A percentile compares a stretch with the other conserved stretches of the same genome.
Conservation (phyloP, 2,329 filamentous ascomycete genomes). For the Colletotrichum higginsianum region DNA sequence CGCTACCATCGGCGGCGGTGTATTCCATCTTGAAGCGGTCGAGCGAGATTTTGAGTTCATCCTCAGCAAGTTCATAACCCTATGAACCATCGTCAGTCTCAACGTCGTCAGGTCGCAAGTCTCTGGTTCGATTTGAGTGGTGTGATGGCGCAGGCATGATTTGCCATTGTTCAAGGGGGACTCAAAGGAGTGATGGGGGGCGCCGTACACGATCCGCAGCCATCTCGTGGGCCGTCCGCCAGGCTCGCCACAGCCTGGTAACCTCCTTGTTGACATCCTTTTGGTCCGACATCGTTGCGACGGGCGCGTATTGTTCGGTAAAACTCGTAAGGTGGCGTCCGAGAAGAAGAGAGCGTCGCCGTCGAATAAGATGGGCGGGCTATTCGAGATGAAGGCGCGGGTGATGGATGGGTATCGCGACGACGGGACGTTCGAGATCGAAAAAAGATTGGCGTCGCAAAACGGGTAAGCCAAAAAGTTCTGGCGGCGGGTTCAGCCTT, state of each 20-base stretch:
- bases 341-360: background rate
- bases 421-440: conserved; percentile 20
- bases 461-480: conserved; percentile 37
- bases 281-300: conserved; percentile 57
- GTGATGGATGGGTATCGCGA: conserved; percentile 8
- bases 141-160: too few relatives aligned
- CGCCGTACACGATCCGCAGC: conserved; percentile 84
- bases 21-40: conserved; percentile 84
- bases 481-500: conserved; percentile 39
- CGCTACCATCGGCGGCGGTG: conserved; percentile 78
- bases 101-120: background rate
- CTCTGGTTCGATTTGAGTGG: background rate
- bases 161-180: background rate
- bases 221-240: conserved; percentile 96
- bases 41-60: conserved; percentile 89
- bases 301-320: background rate
- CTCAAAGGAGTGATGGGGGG: background rate
- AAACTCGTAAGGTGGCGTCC: background rate
- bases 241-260: conserved; percentile 90
- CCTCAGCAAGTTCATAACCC: conserved; percentile 94
- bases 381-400: conserved; percentile 7
- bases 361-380: background rate
- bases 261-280: conserved; percentile 68
- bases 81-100: conserved; percentile 56
- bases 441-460: conserved; percentile 38